Conservation (phyloP, 345 rosid species). For the Populus simonii region DNA sequence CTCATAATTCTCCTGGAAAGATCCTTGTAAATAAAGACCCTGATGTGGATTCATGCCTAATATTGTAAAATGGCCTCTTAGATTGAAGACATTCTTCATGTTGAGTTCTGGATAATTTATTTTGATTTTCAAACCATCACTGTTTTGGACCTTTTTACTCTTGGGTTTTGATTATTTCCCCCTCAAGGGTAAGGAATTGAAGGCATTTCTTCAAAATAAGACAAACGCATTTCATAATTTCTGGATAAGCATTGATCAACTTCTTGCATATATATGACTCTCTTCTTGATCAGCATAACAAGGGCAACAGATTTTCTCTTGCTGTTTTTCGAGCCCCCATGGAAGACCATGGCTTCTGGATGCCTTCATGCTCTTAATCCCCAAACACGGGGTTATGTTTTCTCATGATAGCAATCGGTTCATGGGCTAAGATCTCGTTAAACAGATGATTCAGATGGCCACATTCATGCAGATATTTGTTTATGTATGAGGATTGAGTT, state of each 20-base stretch:
- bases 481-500: neutral
- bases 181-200: slow-evolving; percentile 31
- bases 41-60: slow-evolving; percentile 11
- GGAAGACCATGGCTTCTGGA: slow-evolving; percentile 55
- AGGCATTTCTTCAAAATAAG: slow-evolving; percentile 51
- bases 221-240: slow-evolving; percentile 10
- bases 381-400: slow-evolving; percentile 68
- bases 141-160: neutral
- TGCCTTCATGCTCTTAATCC: slow-evolving; percentile 55
- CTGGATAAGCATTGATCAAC: neutral
- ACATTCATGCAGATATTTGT: neutral
- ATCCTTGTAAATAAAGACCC: slow-evolving; percentile 38
- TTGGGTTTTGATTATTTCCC: slow-evolving; percentile 31
- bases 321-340: neutral
- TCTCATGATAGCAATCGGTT: slow-evolving; percentile 52
- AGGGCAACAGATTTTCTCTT: neutral
- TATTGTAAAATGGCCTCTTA: slow-evolving; percentile 11
- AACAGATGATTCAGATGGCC: slow-evolving; percentile 39
- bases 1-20: slow-evolving; percentile 6
- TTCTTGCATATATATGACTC: neutral
- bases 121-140: neutral
- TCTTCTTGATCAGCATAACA: slow-evolving; percentile 1
- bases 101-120: slow-evolving; percentile 1
- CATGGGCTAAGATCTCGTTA: slow-evolving; percentile 69
- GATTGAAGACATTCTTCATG: slow-evolving; percentile 10